Conservation (phyloP, 1,284 basidiomycete species). For the Peniophora sp. region DNA sequence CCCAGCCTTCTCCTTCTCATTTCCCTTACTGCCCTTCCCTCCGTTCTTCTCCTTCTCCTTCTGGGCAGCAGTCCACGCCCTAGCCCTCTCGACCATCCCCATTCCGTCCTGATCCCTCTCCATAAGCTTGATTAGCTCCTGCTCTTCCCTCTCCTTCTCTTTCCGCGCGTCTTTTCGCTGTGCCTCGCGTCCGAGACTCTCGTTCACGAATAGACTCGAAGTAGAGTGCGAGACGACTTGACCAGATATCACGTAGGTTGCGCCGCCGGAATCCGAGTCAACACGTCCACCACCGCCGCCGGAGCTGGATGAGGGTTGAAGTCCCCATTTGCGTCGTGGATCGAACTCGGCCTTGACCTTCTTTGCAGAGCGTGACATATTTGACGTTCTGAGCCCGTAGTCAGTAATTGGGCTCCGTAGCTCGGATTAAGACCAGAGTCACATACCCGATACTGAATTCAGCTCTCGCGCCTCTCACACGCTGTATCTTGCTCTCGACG, state of each 20-base stretch:
- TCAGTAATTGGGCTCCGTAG: too few relatives aligned
- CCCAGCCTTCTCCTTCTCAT: slow-evolving; percentile 14
- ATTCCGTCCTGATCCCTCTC: slow-evolving; percentile 57
- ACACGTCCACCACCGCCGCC: neutral
- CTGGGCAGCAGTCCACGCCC: slow-evolving; percentile 28
- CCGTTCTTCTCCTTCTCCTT: slow-evolving; percentile 14
- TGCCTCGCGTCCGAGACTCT: slow-evolving; percentile 66
- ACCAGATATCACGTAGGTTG: slow-evolving; percentile 81
- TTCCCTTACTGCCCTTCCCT: slow-evolving; percentile 12
- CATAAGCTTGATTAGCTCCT: slow-evolving; percentile 48
- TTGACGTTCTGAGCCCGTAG: slow-evolving; percentile 48
- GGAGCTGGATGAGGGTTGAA: slow-evolving; percentile 44
- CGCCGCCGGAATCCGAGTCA: slow-evolving; percentile 27
- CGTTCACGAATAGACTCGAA: slow-evolving; percentile 43
- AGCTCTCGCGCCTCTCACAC: slow-evolving; percentile 60
- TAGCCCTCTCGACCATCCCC: slow-evolving; percentile 47
- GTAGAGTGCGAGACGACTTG: slow-evolving; percentile 50
- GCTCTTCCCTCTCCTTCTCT: slow-evolving; percentile 54
- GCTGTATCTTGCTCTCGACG: slow-evolving; percentile 73
- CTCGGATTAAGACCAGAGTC: too few relatives aligned
- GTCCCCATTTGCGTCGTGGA: slow-evolving; percentile 60
- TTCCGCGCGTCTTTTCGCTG: slow-evolving; percentile 54
- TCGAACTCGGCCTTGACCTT: slow-evolving; percentile 57
- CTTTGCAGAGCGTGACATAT: slow-evolving; percentile 44
- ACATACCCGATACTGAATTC: slow-evolving; percentile 80